phyloP scores from a whole-genome alignment of 345 rosid species.

The Streptanthus diversifolius region DNA sequence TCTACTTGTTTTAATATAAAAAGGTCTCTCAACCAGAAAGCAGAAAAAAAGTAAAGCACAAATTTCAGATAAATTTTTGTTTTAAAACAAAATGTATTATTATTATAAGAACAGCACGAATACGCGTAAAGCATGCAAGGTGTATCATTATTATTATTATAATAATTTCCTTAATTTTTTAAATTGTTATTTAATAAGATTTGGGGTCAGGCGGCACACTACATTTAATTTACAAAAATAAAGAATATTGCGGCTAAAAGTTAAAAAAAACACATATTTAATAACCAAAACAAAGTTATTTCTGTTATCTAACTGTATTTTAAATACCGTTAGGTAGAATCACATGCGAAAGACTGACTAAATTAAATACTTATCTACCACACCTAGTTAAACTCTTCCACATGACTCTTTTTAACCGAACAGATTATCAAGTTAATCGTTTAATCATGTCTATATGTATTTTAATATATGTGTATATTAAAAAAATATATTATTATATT shows the following conservation, averaged over 20 bases:
- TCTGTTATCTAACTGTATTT: conserved; percentile 27
- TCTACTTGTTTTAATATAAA: neutral
- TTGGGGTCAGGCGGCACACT: neutral
- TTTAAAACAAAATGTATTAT: neutral
- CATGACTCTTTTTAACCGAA: neutral
- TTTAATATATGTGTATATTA: too few species aligned
- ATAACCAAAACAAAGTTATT: neutral
- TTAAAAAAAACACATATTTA: neutral
- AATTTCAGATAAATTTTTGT: neutral
- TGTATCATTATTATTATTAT: conserved; percentile 12
- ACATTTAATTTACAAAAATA: neutral
- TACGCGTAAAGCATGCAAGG: conserved; percentile 32
- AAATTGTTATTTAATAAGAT: neutral
- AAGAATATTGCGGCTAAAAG: conserved; percentile 36
- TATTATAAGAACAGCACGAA: conserved; percentile 1
- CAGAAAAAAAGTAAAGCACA: neutral
- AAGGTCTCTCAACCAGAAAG: neutral
- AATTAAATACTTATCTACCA: neutral
- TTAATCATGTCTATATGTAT: too few species aligned
- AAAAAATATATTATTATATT: too few species aligned
- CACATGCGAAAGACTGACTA: conserved; percentile 16
- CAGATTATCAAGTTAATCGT: conserved; percentile 5
- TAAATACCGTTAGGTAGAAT: conserved; percentile 1
- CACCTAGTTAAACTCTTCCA: neutral
- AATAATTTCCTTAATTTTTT: neutral